Evolutionary conservation across 2,329 filamentous ascomycete species (phyloP).

Genomic region (Torrubiellomyces zombiae): DNA sequence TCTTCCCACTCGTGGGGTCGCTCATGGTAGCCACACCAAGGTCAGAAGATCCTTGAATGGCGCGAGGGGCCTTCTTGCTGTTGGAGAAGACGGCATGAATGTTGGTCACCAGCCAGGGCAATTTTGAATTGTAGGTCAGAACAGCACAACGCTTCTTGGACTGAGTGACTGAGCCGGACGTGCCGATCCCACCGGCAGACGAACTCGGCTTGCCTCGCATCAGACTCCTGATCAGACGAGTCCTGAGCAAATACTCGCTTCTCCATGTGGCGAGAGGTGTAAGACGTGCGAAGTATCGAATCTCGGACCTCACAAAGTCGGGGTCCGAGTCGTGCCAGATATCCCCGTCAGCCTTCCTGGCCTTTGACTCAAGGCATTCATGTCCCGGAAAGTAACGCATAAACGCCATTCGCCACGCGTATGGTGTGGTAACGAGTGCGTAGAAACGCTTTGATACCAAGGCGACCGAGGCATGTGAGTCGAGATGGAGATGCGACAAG

Average conservation of each 20-base stretch:
- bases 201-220: slow-evolving; percentile 63
- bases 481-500: slow-evolving; percentile 73
- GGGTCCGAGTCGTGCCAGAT: slow-evolving; percentile 27
- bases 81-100: slow-evolving; percentile 61
- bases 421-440: slow-evolving; percentile 70
- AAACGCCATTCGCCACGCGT: slow-evolving; percentile 89
- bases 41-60: slow-evolving; percentile 71
- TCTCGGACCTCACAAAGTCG: slow-evolving; percentile 50
- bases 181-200: slow-evolving; percentile 30
- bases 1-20: slow-evolving; percentile 59
- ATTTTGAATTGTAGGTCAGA: slow-evolving; percentile 70
- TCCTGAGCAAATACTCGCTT: slow-evolving; percentile 85
- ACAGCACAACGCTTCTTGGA: slow-evolving; percentile 56
- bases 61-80: slow-evolving; percentile 57
- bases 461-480: slow-evolving; percentile 66
- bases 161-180: slow-evolving; percentile 29
- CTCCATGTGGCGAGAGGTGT: slow-evolving; percentile 82
- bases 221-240: slow-evolving; percentile 65
- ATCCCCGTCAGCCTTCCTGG: slow-evolving; percentile 17
- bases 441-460: slow-evolving; percentile 82
- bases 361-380: slow-evolving; percentile 18
- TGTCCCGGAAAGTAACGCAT: slow-evolving; percentile 76
- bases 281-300: slow-evolving; percentile 66
- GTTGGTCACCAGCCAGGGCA: slow-evolving; percentile 63
- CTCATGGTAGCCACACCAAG: slow-evolving; percentile 64